Percentiles rank a stretch among this genome's conserved stretches.
Evolutionary conservation across 2,329 filamentous ascomycete genomes (phyloP).

Genomic region (Myotisia sp.): DNA sequence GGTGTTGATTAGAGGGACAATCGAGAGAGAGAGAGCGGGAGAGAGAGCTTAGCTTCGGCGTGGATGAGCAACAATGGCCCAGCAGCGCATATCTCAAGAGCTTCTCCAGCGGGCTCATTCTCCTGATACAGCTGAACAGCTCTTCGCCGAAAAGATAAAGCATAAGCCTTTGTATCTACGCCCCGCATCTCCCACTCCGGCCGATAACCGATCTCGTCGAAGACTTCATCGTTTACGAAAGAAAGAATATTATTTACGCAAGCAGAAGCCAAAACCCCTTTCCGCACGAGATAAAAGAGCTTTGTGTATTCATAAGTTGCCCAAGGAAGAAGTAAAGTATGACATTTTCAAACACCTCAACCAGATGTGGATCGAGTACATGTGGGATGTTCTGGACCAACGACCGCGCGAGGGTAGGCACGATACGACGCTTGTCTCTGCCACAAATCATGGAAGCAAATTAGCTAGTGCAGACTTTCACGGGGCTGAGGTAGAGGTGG

Average conservation of each 20-base stretch:
- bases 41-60: neutral
- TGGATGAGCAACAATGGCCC: conserved; percentile 8
- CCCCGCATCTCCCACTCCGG: conserved; percentile 53
- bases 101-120: conserved; percentile 70
- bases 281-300: conserved; percentile 64
- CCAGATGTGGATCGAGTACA: conserved; percentile 68
- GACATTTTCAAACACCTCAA: conserved; percentile 64
- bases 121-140: conserved; percentile 52
- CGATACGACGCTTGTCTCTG: conserved; percentile 37
- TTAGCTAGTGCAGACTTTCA: conserved; percentile 81
- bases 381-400: conserved; percentile 61
- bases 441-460: conserved; percentile 40
- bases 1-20: too few species aligned
- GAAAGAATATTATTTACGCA: conserved; percentile 32
- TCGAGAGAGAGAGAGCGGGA: neutral
- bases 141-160: conserved; percentile 71
- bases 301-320: conserved; percentile 60
- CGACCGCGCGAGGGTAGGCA: conserved; percentile 6
- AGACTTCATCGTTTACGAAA: conserved; percentile 36
- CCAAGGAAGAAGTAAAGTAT: conserved; percentile 54
- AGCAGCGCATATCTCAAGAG: conserved; percentile 39
- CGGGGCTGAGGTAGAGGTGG: conserved; percentile 69
- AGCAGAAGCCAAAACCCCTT: conserved; percentile 51
- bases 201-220: conserved; percentile 41
- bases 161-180: conserved; percentile 68